Evolutionary conservation across 257 asterid species (phyloP), one percentile per base, ranked within the genome.

Genomic region (Petunia secreta): DNA sequence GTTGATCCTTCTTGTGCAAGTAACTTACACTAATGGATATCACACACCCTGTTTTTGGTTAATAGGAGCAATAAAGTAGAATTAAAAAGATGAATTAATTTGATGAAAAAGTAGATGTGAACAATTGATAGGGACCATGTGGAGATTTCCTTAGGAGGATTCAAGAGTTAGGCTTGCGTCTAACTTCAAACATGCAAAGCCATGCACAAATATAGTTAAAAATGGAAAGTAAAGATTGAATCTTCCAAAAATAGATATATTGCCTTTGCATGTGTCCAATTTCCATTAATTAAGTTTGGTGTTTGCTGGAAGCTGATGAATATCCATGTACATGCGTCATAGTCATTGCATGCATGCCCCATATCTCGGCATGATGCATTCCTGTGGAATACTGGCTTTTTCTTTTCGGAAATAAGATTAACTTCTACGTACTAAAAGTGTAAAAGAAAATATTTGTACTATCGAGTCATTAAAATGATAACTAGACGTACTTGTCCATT

Each of bases 161-260:
- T 53, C 64, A 48, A 36, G 75, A 79, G 90, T 87, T 85, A 81
- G 87, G 87, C 79, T 73, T 63, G 74, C 86, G 88, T 85, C 86
- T 52, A 80, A 63, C 75, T 76, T 80, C 34, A 58, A 54, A 54
- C 48, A 71, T 74, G 85, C 77, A 64, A 77, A 13, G 82, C 83
- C 73, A 83, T 67, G 86, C 75, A 75, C 86, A 89, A 84, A 81
- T 62, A 62, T 43, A 77, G 91, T 75, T 80, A 71, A 75, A 88
- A 82, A 79, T 81, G 81, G 82, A 92, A 94, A 91, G 94, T 81
- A 16, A 79, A 66, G 79, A 86, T 87, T 85, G 63, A 85, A 83
- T 87, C 89, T 90, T 82, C 97, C 91, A 34, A 65, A 88, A 85
- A 83, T 82, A 71, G 91, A 38, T 77, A 48, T 15, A 3, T 16